Evolutionary conservation across 108 stramenopile species (phyloP), one percentile per base, ranked within the genome.

Genomic region (Skeletonema potamos): DNA sequence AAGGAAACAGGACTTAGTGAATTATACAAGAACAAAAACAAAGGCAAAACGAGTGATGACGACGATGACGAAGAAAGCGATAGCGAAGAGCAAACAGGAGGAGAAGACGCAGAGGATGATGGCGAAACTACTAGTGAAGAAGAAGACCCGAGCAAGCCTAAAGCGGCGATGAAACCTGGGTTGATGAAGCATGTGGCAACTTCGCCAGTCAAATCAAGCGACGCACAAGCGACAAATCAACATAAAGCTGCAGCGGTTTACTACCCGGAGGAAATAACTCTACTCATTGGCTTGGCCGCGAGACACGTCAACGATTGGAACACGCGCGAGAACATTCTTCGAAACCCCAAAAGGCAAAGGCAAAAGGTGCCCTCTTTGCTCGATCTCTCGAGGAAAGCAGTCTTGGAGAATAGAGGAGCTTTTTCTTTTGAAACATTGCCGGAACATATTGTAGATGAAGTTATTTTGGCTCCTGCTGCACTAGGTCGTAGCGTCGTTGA

Each of bases 11-110:
- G 72, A 15, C 55, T 62, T 30, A 55, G 66, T 7, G 72, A 55
- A 15, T 64, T 54, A n/a, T 46, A 46, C 44, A 46, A 20, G 11
- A 41, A 6, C 39, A 41, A 41, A 46, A 22, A 46, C 17, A 46
- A 46, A 46, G 44, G 17, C 44, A 46, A 46, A 46, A 17, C 44
- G 17, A 46, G 44, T 20, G 56, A 34, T 37, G 64, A 67, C 12
- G 84, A 84, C 6, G 83, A 80, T 24, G 74, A 75, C 5, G 81
- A 82, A 27, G 28, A 32, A 22, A 62, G 79, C 18, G 63, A 64
- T 54, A 4, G 17, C 12, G 37, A 43, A 46, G 44, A 6, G 18
- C 17, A 46, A 46, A 17, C 17, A 2, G 18, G 0, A 20, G 44
- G 18, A 6, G 44, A 46, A 6, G 44, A 46, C 0, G 44, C 17